Base-by-base conservation (phyloP, 1,139 yeast species). In the Yamadazyma atmosphaerica region DNA sequence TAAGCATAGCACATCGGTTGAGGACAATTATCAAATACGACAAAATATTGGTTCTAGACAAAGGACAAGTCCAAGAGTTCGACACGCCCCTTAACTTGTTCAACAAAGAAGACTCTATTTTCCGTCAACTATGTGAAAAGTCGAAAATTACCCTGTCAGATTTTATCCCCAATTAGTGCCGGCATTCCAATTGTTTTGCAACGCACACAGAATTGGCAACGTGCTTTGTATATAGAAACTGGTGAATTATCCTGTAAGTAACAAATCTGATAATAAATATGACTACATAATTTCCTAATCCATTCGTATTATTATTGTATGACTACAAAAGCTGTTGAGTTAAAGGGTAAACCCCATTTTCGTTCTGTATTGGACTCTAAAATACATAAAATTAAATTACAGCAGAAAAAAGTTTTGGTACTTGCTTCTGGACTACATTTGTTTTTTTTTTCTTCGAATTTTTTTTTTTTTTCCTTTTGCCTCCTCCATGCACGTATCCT, bases 11-110 rank as follows among this genome's bases (percentile, higher is more conserved):
- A 19, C 53, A 49, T 36, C 43, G 53, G 36, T 42, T 49, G 32
- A 47, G 50, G 32, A 49, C 50, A 4, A 46, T 44, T 29, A 33
- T 49, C n/a, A 38, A 45, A 19, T 49, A 49, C 30, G 81, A 77
- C 49, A 61, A 70, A 43, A 76, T 77, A 35, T 58, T 77, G 43
- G 81, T 77, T 15, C 60, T 77, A 65, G 81, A 76, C 48, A 60
- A 68, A 33, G 82, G 83, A n/a, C 56, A 65, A 35, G 60, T 73
- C 25, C 62, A 57, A 32, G 80, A 77, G 49, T 74, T 65, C 49
- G 81, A 74, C 40, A 59, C 72, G 2, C 83, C 83, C 1, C 54
- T 59, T 58, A 54, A 54, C 8, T 62, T 77, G 41, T 76, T 60
- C 55, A 38, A 41, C 3, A 33, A 51, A 14, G 28, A 38, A n/a